Evolutionary conservation across 1,284 basidiomycete genomes (phyloP), one percentile per base, ranked within the genome.

Genomic region (Ustilago vetiveriae): DNA sequence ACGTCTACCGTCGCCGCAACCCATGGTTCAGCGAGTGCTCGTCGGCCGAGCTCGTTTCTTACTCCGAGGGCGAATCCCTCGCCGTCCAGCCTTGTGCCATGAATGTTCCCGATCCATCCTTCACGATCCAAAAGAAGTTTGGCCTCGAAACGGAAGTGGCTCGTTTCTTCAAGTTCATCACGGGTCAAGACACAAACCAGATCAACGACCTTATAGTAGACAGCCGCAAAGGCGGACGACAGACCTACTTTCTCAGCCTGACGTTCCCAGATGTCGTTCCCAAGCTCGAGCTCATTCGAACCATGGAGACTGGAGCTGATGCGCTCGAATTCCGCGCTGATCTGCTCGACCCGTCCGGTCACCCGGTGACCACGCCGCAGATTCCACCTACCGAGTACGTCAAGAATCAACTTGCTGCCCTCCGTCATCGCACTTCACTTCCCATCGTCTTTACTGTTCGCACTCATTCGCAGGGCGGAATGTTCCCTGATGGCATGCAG

Each of bases 301-400:
- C 89, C 49, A 84, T 97, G 60, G 88, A 88, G 0, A 85, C 87
- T n/a, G 95, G 96, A 4, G 90, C 89, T 2, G 94, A 98, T 78
- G 95, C 94, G 0, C 84, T 98, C 57, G 95, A 99, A 83, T 83
- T 98, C 24, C 90, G 95, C 3, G 94, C 94, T 6, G 95, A 98
- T 82, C 86, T 98, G 11, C 86, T 99, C 22, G 88, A 87, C 29
- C 85, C 88, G 5, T 65, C 83, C 0, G 84, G 84, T 17, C 78
- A 84, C 13, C 72, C 83, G 0, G 64, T 72, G 10, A 53, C 52
- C 8, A 10, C 40, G 40, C 85, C 87, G 0, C 86, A 86, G 62
- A 86, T 92, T 17, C 91, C 94, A 0, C 85, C 90, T 0, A 77
- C 85, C 24, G 83, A 86, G 0, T 96, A 92, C 79, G 92, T 98